These are phyloP conservation scores for Phytophthora meadii DNA, from an alignment of 352 stramenopile genomes.

Conservation along the genomic window DNA sequence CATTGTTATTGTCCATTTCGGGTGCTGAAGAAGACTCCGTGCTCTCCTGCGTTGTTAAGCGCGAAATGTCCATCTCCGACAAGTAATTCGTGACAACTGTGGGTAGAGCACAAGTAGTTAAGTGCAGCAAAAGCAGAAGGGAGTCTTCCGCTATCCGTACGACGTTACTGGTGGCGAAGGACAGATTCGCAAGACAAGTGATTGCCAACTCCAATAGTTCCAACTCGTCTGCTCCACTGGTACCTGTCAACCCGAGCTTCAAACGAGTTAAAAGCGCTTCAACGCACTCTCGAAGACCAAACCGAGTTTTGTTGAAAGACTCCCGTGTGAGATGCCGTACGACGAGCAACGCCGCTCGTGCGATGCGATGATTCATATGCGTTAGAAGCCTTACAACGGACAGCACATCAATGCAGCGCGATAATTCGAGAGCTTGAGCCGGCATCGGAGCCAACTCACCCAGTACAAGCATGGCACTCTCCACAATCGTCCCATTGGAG, in stretches of 20 bases:
- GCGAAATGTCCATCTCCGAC: slow-evolving; percentile 36
- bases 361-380: slow-evolving; percentile 67
- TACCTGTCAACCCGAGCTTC: slow-evolving; percentile 24
- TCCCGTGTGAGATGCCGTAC: slow-evolving; percentile 73
- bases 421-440: slow-evolving; percentile 75
- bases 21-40: slow-evolving; percentile 4
- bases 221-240: slow-evolving; percentile 60
- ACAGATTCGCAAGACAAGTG: slow-evolving; percentile 73
- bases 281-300: slow-evolving; percentile 64
- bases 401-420: slow-evolving; percentile 69
- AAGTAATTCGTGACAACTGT: slow-evolving; percentile 56
- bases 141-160: slow-evolving; percentile 54
- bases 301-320: slow-evolving; percentile 83
- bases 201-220: slow-evolving; percentile 68
- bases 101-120: slow-evolving; percentile 48
- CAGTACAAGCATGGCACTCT: slow-evolving; percentile 75
- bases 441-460: slow-evolving; percentile 67
- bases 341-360: slow-evolving; percentile 58
- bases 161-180: slow-evolving; percentile 58
- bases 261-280: slow-evolving; percentile 58
- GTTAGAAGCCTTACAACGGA: slow-evolving; percentile 67
- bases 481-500: slow-evolving; percentile 70
- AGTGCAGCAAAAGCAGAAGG: slow-evolving; percentile 53
- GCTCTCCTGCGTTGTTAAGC: slow-evolving; percentile 6
- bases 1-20: slow-evolving; percentile 13